Evolutionary conservation across 1,139 yeast genomes (phyloP).

Genomic region (Taphrina populina): DNA sequence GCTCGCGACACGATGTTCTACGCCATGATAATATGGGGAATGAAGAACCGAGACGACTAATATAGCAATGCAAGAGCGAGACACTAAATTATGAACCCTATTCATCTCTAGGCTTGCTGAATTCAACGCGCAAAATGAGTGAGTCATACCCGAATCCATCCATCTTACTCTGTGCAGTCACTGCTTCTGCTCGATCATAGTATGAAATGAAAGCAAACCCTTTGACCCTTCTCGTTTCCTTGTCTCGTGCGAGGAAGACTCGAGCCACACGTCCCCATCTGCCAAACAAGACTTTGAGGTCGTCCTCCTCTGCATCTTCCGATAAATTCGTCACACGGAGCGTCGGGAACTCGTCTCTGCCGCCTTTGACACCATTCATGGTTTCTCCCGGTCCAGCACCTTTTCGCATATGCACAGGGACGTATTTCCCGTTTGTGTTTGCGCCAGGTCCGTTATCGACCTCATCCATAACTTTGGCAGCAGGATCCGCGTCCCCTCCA

Average conservation of each 20-base stretch:
- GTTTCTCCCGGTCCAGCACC: slow-evolving; percentile 55
- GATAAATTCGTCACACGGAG: slow-evolving; percentile 90
- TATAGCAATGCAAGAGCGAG: too few species aligned
- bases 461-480: slow-evolving; percentile 32
- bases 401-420: slow-evolving; percentile 75
- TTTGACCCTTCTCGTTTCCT: slow-evolving; percentile 90
- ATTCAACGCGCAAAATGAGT: slow-evolving; percentile 59
- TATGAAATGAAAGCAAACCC: slow-evolving; percentile 97
- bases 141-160: slow-evolving; percentile 93
- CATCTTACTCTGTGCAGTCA: slow-evolving; percentile 71
- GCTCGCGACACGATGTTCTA: too few species aligned
- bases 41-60: too few species aligned
- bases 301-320: slow-evolving; percentile 78
- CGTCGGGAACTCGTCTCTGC: slow-evolving; percentile 81
- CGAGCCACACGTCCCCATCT: slow-evolving; percentile 70
- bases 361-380: slow-evolving; percentile 44
- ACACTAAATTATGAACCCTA: too few species aligned
- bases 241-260: slow-evolving; percentile 81
- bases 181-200: slow-evolving; percentile 66
- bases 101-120: slow-evolving; percentile 37
- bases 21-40: too few species aligned
- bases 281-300: slow-evolving; percentile 68
- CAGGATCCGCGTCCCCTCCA: slow-evolving; percentile 33
- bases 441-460: slow-evolving; percentile 38
- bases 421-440: slow-evolving; percentile 54